Base-by-base conservation (phyloP, 2,329 filamentous ascomycete genomes). In the Arthrobotrys pseudoclavata region DNA sequence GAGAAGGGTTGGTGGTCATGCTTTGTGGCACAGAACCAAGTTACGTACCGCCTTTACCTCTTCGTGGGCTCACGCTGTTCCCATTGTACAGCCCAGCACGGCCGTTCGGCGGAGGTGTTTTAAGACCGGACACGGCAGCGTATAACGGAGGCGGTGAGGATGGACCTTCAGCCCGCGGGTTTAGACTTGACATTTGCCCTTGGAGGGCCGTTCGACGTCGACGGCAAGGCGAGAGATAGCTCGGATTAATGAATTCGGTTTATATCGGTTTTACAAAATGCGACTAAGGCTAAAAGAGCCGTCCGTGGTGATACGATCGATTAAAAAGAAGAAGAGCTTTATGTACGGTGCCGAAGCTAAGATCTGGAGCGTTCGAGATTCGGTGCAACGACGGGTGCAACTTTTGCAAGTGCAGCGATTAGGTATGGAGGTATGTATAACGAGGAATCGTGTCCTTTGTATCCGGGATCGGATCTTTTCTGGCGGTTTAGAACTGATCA, bases 151-250 rank as follows among this genome's bases (percentile, higher is more conserved):
- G 74, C 53, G 74, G 74, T 42, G 74, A 77, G 53, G 74, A 77
- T 53, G 74, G 74, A 71, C 74, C 74, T 77, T 77, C 74, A 71
- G 74, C 74, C 74, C 74, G 42, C 66, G 67, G 67, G 48, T 77
- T 77, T 67, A 77, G 52, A 26, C 50, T 71, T 71, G 74, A 77
- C 74, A 77, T 77, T 48, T 77, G 74, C 74, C 74, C 74, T 61
- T 71, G 50, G 42, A 77, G 74, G 74, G 74, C 74, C 67, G 71
- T 64, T 69, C 71, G 64, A 61, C 20, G 66, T 53, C 55, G 74
- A 77, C 74, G 74, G 74, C 74, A 71, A 47, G 67, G 64, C 57
- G 40, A 52, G 29, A 52, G 29, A 47, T 29, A 53, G 22, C 40
- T 50, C 61, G 15, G 52, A 47, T 52, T 26, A 37, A 53, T 45